Evolutionary conservation across 2,329 filamentous ascomycete genomes (phyloP).

Genomic region (Trichocomaceae sp.): DNA sequence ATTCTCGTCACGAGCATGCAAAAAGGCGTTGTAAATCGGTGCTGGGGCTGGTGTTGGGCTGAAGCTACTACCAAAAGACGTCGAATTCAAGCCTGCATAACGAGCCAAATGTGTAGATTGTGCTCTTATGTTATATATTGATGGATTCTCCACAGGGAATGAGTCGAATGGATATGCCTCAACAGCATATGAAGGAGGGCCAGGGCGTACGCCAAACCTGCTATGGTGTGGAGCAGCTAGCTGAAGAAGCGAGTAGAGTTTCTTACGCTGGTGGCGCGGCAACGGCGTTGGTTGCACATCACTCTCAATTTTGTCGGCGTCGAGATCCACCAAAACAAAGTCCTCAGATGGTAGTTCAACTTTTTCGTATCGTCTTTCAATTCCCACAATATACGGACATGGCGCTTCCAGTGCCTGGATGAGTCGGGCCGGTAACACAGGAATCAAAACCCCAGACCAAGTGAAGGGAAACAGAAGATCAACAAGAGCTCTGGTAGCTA

Average conservation of each 20-base stretch:
- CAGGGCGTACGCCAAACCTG: constrained; percentile 76
- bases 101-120: constrained; percentile 68
- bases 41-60: constrained; percentile 48
- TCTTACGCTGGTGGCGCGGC: constrained; percentile 81
- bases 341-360: constrained; percentile 77
- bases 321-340: constrained; percentile 89
- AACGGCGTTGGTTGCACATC: constrained; percentile 70
- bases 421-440: constrained; percentile 77
- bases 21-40: constrained; percentile 85
- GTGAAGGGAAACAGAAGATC: constrained; percentile 83
- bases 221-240: constrained; percentile 83
- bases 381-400: constrained; percentile 93
- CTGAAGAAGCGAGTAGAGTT: constrained; percentile 81
- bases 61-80: constrained; percentile 66
- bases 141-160: constrained; percentile 78
- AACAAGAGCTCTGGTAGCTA: constrained; percentile 79
- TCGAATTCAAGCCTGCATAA: constrained; percentile 83
- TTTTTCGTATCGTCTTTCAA: constrained; percentile 73
- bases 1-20: constrained; percentile 64
- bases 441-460: constrained; percentile 93
- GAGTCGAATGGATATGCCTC: constrained; percentile 88
- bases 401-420: constrained; percentile 88
- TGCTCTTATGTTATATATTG: constrained; percentile 68
- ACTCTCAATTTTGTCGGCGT: constrained; percentile 82
- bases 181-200: constrained; percentile 84